A percentile compares a stretch with the other conserved stretches of the same genome.
phyloP scores from a whole-genome alignment of 768 basidiomycete genomes.

The Leucosporidium creatinivorum region DNA sequence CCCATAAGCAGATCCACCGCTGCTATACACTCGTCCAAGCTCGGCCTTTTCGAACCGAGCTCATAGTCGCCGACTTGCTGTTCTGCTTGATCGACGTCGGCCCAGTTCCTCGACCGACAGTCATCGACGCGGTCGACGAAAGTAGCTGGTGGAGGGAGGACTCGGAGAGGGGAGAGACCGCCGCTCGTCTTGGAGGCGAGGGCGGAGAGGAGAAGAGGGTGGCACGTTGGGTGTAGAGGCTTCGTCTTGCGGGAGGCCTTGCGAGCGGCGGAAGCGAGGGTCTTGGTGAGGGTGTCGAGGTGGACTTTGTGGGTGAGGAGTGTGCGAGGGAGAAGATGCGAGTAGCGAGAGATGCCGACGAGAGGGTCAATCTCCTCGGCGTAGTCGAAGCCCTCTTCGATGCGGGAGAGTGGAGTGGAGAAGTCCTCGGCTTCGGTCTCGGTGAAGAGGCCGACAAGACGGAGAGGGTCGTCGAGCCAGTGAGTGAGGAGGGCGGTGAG shows the following conservation, averaged over 20 bases:
- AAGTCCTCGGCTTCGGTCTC: too few relatives aligned
- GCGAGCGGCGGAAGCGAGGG: not conserved
- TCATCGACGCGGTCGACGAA: conserved; percentile 20
- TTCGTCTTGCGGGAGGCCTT: not conserved
- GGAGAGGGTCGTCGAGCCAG: too few relatives aligned
- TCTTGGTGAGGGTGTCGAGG: conserved; percentile 11
- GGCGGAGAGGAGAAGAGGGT: conserved; percentile 17
- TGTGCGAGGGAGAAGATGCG: conserved; percentile 16
- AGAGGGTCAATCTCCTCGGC: too few relatives aligned
- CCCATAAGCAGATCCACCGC: too few relatives aligned
- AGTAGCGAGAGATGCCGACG: conserved; percentile 8
- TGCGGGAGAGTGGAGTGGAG: too few relatives aligned
- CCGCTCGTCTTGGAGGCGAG: not conserved
- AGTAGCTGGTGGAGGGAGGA: too few relatives aligned
- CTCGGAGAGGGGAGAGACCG: not conserved
- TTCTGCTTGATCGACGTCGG: conserved; percentile 5
- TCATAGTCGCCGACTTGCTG: too few relatives aligned
- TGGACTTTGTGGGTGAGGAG: conserved; percentile 10
- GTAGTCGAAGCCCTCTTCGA: too few relatives aligned
- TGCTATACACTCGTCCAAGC: too few relatives aligned
- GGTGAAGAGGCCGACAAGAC: too few relatives aligned
- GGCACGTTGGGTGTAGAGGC: conserved; percentile 10
- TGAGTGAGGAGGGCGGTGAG: too few relatives aligned
- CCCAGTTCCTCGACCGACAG: conserved; percentile 11
- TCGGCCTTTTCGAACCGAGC: not conserved